Percentiles rank a stretch among this genome's conserved stretches.
Evolutionary conservation across 345 rosid genomes (phyloP).

Genomic region (Ceriops decandra): DNA sequence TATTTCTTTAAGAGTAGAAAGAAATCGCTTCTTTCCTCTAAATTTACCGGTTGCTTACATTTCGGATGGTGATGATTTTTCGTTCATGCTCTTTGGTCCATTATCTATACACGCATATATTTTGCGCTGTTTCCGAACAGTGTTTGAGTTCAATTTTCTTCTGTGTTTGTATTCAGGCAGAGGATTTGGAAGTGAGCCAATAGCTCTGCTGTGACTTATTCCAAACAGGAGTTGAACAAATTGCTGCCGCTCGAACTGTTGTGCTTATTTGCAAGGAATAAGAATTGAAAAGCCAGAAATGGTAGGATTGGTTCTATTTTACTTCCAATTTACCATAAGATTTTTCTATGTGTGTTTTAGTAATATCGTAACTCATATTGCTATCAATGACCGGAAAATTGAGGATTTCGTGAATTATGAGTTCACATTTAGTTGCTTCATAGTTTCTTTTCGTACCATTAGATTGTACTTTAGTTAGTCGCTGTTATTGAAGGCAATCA

Average conservation of each 20-base stretch:
- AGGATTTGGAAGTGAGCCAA: not conserved
- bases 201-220: not conserved
- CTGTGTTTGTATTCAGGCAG: not conserved
- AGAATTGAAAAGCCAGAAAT: not conserved
- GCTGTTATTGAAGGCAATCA: not conserved
- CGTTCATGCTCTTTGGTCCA: not conserved
- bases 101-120: not conserved
- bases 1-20: not conserved
- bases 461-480: not conserved
- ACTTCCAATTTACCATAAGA: not conserved
- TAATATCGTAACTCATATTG: not conserved
- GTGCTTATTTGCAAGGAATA: not conserved
- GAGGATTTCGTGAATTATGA: not conserved
- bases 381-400: not conserved
- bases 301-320: not conserved
- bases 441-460: not conserved
- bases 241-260: not conserved
- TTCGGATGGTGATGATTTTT: not conserved
- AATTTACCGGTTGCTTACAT: not conserved
- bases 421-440: not conserved
- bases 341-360: not conserved
- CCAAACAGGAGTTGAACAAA: not conserved
- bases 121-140: not conserved
- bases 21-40: not conserved
- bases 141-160: not conserved